phyloP scores from a whole-genome alignment of 371 early-diverging fungal genomes.

The Syncephalis plumigaleata region DNA sequence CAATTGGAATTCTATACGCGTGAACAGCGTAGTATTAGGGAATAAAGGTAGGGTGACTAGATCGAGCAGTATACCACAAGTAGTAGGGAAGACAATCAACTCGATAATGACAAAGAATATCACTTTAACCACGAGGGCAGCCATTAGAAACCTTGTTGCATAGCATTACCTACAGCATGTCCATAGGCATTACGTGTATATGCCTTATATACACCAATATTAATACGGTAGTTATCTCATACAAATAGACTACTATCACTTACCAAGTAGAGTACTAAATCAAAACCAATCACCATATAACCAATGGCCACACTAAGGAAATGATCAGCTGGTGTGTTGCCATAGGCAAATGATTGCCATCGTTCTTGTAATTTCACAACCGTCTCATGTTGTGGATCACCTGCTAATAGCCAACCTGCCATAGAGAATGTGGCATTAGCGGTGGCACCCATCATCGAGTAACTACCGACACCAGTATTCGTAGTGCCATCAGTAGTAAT shows the following conservation, averaged over 20 bases:
- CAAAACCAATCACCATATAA: neutral
- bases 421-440: no score
- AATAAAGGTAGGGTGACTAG: slow-evolving; percentile 56
- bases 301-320: neutral
- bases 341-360: no score
- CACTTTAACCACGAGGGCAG: slow-evolving; percentile 20
- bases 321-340: neutral
- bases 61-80: slow-evolving; percentile 69
- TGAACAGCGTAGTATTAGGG: slow-evolving; percentile 25
- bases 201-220: no score
- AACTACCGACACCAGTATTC: no score
- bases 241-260: neutral
- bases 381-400: no score
- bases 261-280: slow-evolving; percentile 2
- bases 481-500: no score
- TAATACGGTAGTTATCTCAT: no score
- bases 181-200: slow-evolving; percentile 2
- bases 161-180: slow-evolving; percentile 6
- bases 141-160: neutral
- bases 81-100: slow-evolving; percentile 67
- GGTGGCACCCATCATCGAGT: no score
- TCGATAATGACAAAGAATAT: slow-evolving; percentile 69
- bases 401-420: no score
- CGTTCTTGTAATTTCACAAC: no score
- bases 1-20: slow-evolving; percentile 27